A percentile compares a stretch with the other conserved stretches of the same genome.
phyloP scores from a whole-genome alignment of 2,329 filamentous ascomycete genomes.

The Aspergillus intermedius region DNA sequence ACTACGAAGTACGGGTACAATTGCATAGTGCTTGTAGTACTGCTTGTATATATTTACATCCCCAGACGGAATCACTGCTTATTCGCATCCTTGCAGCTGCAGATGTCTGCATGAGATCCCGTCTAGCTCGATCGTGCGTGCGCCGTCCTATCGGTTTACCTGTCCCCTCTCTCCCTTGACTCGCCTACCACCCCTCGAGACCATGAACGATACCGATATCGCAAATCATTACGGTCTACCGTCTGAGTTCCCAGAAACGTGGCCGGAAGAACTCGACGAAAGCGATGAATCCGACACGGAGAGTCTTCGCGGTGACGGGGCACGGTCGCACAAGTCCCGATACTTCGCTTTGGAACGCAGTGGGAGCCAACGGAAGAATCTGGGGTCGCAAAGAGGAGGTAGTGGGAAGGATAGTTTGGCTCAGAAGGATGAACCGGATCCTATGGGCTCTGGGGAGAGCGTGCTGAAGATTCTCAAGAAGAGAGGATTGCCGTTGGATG shows the following conservation, averaged over 20 bases:
- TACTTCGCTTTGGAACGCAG: conserved; percentile 79
- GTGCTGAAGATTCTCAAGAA: conserved; percentile 74
- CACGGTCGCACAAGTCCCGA: conserved; percentile 62
- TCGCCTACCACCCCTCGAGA: conserved; percentile 10
- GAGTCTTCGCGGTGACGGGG: conserved; percentile 24
- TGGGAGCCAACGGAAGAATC: conserved; percentile 60
- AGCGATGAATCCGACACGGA: conserved; percentile 61
- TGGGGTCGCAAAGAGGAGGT: conserved; percentile 61
- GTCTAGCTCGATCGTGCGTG: background rate
- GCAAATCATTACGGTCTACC: conserved; percentile 86
- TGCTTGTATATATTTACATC: no score
- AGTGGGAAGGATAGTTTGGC: conserved; percentile 70
- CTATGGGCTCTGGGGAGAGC: conserved; percentile 78
- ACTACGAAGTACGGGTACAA: background rate
- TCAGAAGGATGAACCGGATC: conserved; percentile 87
- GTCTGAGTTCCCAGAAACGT: conserved; percentile 70
- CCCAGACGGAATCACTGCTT: background rate
- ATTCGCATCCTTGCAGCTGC: conserved; percentile 6
- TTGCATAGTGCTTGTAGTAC: no score
- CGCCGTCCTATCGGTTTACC: conserved; percentile 3
- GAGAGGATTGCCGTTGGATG: conserved; percentile 72
- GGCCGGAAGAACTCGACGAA: conserved; percentile 76
- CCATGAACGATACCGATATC: conserved; percentile 68
- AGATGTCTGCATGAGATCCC: conserved; percentile 9
- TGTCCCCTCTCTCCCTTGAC: conserved; percentile 4